Conservation (phyloP, 352 stramenopile species). For the Globisporangium cystogenes region DNA sequence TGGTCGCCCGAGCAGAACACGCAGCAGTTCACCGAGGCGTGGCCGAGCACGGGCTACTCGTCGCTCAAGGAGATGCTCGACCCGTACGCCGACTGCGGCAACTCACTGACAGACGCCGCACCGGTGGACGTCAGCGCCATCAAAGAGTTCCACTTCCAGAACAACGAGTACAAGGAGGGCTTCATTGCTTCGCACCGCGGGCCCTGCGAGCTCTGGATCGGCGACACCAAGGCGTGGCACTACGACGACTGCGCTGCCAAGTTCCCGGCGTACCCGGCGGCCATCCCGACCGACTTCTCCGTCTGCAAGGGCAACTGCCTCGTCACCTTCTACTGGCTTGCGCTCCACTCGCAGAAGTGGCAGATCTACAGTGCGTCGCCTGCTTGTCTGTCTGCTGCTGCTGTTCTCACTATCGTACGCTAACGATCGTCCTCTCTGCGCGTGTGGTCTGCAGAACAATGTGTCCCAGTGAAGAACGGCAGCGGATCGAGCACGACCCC, state of each 20-base stretch:
- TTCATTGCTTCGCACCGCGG: constrained; percentile 11
- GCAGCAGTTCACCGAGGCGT: constrained; percentile 6
- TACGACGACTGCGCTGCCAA: constrained; percentile 31
- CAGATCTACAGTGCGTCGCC: constrained; percentile 8
- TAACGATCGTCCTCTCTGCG: too few relatives aligned
- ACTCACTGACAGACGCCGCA: constrained; percentile 5
- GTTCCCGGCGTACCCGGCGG: constrained; percentile 34
- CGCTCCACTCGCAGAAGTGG: constrained; percentile 13
- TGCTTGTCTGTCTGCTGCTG: background rate
- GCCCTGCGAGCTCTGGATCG: constrained; percentile 45
- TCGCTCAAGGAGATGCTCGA: constrained; percentile 1
- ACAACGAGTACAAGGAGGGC: constrained; percentile 31
- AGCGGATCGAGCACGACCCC: background rate
- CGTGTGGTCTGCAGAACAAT: constrained; percentile 4
- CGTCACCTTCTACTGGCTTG: constrained; percentile 61
- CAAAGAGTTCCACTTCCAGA: constrained; percentile 22
- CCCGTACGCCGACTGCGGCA: constrained; percentile 8
- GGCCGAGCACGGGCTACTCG: constrained; percentile 4
- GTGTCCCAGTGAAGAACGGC: constrained; percentile 5
- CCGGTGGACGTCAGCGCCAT: constrained; percentile 28
- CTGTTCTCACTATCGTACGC: too few relatives aligned
- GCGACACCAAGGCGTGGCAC: constrained; percentile 26
- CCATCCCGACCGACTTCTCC: constrained; percentile 45
- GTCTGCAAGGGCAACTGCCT: constrained; percentile 37
- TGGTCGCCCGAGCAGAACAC: constrained; percentile 14